phyloP scores from a whole-genome alignment of 768 basidiomycete species.

The Tylopilus sp. region DNA sequence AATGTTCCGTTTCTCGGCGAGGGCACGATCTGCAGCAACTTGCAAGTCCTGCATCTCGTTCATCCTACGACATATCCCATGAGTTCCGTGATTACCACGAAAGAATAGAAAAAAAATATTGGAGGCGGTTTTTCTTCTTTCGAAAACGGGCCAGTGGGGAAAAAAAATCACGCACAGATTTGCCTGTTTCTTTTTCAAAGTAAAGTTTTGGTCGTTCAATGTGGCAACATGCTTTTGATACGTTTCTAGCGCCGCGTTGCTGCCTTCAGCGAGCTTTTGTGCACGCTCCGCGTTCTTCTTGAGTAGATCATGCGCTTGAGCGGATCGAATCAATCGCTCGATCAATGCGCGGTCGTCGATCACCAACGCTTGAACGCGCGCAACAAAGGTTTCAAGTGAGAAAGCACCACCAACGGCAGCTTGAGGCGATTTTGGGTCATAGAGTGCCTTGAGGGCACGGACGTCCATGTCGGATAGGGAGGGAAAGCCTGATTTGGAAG shows the following conservation, averaged over 20 bases:
- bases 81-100: not conserved
- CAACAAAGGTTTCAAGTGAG: slow-evolving; percentile 71
- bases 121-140: not conserved
- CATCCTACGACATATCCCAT: slow-evolving; percentile 40
- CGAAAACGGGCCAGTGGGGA: slow-evolving; percentile 3
- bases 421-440: slow-evolving; percentile 42
- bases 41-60: slow-evolving; percentile 64
- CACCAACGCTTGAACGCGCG: slow-evolving; percentile 76
- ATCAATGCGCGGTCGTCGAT: slow-evolving; percentile 82
- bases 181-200: slow-evolving; percentile 48
- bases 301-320: slow-evolving; percentile 84
- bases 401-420: slow-evolving; percentile 40
- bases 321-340: slow-evolving; percentile 79
- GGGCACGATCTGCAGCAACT: slow-evolving; percentile 54
- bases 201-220: slow-evolving; percentile 71
- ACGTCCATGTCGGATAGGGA: slow-evolving; percentile 86
- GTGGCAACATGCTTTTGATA: slow-evolving; percentile 86
- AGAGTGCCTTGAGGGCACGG: slow-evolving; percentile 79
- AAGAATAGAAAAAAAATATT: not conserved
- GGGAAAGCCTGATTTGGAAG: slow-evolving; percentile 30
- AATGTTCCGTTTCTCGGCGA: slow-evolving; percentile 62
- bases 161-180: slow-evolving; percentile 46
- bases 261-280: slow-evolving; percentile 86
- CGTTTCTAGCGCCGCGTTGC: slow-evolving; percentile 73
- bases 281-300: slow-evolving; percentile 92